A percentile compares a stretch with the other conserved stretches of the same genome.
phyloP scores from a whole-genome alignment of 2,329 filamentous ascomycete genomes.

The Pseudogymnoascus sp. region DNA sequence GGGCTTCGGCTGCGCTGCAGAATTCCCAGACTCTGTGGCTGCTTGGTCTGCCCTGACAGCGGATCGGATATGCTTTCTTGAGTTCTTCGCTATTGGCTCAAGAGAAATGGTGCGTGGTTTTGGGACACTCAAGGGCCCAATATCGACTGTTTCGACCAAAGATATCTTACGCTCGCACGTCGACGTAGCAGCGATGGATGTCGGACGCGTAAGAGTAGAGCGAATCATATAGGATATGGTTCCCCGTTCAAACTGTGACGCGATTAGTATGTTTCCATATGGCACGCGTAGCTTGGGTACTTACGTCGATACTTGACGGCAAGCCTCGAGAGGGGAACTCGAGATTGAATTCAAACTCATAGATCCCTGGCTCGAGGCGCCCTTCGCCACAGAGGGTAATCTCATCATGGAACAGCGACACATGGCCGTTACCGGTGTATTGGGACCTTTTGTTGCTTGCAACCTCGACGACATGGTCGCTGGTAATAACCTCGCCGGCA shows the following conservation, averaged over 20 bases:
- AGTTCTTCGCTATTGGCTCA: conserved; percentile 70
- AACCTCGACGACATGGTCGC: conserved; percentile 27
- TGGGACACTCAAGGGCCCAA: conserved; percentile 64
- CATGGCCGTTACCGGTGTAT: conserved; percentile 69
- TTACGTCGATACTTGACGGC: conserved; percentile 91
- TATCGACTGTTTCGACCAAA: conserved; percentile 74
- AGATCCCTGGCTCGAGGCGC: conserved; percentile 62
- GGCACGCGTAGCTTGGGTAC: conserved; percentile 28
- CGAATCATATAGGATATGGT: conserved; percentile 88
- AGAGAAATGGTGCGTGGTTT: conserved; percentile 77
- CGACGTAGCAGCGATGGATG: conserved; percentile 70
- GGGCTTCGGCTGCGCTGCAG: neutral
- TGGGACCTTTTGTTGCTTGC: conserved; percentile 34
- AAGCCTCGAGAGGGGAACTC: conserved; percentile 60
- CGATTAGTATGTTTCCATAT: neutral
- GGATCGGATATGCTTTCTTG: conserved; percentile 49
- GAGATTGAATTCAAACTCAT: conserved; percentile 71
- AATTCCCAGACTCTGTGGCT: conserved; percentile 13
- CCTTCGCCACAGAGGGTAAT: conserved; percentile 72
- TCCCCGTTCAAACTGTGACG: conserved; percentile 77
- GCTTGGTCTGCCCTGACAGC: conserved; percentile 19
- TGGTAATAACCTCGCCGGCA: conserved; percentile 39
- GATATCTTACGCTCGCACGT: conserved; percentile 75
- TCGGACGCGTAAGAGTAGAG: conserved; percentile 81
- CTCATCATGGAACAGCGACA: conserved; percentile 77